Base-by-base conservation (phyloP, 371 early-diverging fungal genomes). In the Smittium mucronatum region DNA sequence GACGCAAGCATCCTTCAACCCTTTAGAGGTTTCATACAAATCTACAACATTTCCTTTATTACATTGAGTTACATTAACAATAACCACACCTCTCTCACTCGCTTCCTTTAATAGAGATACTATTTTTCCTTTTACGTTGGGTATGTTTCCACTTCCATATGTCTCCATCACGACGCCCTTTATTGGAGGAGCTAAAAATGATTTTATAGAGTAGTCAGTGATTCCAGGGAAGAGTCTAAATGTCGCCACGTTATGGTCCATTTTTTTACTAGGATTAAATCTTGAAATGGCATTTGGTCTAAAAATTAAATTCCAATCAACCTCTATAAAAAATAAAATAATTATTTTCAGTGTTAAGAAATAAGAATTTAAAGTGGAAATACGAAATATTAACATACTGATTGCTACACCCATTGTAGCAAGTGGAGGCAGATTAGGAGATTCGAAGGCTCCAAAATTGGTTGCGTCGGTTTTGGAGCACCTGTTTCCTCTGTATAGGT, bases 121-220 rank as follows among this genome's bases (percentile, higher is more conserved):
- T 35, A 96, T 73, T 33, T 92, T 93, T 1, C 88, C 82, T 0
- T 94, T 87, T 67, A 87, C 86, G 67, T 88, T 88, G 1, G 98
- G 98, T 0, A 93, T 94, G 74, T 98, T 98, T 16, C 98, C 98
- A 26, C 93, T 90, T 2, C 98, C 97, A 75, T 89, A 97, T 0
- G 98, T 94, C 74, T 98, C 97, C 2, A 98, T 78, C 0, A 98
- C 93, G 0, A 97, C 89, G 2, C 98, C 98, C 64, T 86, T 86
- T 25, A 95, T 87, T 0, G 93, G 91, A 15, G 93, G 88, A 0
- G 88, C 81, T 33, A 98, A 75, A 73, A 97, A 94, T 0, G 95
- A 86, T 29, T 88, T 83, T 5, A 98, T 88, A 0, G 97, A 93
- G 0, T 84, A 77, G 25, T 87, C 88, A 0, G 92, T 91, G 69